Evolutionary conservation across 805 yeast genomes (phyloP).

Genomic region (Pichia sporocuriosa): DNA sequence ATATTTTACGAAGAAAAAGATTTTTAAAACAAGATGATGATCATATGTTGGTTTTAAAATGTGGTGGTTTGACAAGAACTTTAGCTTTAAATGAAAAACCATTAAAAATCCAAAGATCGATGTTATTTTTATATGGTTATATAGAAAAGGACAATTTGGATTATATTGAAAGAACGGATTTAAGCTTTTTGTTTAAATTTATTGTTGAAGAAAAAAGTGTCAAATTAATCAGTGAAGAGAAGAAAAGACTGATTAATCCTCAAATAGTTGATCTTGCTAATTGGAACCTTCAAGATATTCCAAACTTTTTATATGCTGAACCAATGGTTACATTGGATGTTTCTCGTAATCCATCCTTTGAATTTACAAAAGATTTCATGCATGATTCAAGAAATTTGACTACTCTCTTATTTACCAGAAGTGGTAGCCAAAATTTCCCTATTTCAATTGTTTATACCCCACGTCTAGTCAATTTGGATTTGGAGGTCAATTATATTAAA

Average conservation of each 20-base stretch:
- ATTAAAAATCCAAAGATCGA: constrained; percentile 64
- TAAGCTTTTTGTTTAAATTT: constrained; percentile 76
- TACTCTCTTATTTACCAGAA: constrained; percentile 60
- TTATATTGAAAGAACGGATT: constrained; percentile 76
- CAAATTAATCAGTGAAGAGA: constrained; percentile 28
- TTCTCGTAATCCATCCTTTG: constrained; percentile 79
- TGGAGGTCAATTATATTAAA: constrained; percentile 73
- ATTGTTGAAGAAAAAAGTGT: constrained; percentile 66
- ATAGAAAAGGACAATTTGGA: constrained; percentile 68
- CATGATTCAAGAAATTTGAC: constrained; percentile 69
- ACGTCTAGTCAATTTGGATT: constrained; percentile 56
- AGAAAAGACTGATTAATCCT: constrained; percentile 45
- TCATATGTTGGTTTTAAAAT: constrained; percentile 65
- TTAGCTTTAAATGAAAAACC: constrained; percentile 71
- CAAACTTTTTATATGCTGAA: constrained; percentile 73
- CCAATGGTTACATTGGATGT: constrained; percentile 79
- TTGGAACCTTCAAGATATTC: constrained; percentile 75
- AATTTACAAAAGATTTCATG: constrained; percentile 77
- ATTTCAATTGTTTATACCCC: constrained; percentile 62
- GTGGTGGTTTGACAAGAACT: constrained; percentile 71
- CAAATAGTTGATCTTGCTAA: constrained; percentile 68
- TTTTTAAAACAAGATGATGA: constrained; percentile 64
- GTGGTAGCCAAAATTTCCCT: constrained; percentile 73
- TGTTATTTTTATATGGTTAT: constrained; percentile 72
- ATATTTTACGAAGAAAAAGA: constrained; percentile 68